These are phyloP conservation scores for Ogataea hybrid DNA, from an alignment of 1,139 yeast species.

Conservation along the genomic window DNA sequence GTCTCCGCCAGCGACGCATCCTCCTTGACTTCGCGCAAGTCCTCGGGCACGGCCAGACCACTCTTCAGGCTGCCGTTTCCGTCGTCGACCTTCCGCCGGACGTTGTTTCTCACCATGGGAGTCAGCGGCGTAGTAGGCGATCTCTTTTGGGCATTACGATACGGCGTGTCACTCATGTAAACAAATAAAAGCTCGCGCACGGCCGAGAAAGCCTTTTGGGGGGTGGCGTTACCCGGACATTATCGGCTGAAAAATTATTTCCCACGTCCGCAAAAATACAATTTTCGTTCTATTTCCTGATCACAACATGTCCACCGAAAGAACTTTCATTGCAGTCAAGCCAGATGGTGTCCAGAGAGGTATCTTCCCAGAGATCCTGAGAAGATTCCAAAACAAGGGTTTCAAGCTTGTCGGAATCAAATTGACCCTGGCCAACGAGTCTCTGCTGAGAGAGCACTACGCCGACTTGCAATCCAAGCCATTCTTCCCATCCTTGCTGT, in stretches of 20 bases:
- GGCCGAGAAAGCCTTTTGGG: not conserved
- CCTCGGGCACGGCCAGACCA: not conserved
- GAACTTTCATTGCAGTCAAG: slow-evolving; percentile 98
- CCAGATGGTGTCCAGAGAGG: slow-evolving; percentile 99
- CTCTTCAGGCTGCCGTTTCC: not conserved
- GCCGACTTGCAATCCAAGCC: slow-evolving; percentile 94
- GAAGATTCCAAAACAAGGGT: slow-evolving; percentile 97
- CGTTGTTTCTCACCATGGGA: slow-evolving; percentile 24
- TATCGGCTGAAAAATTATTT: slow-evolving; percentile 2
- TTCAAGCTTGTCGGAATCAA: slow-evolving; percentile 96
- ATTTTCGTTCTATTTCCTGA: slow-evolving; percentile 1
- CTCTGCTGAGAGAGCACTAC: slow-evolving; percentile 90
- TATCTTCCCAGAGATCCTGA: slow-evolving; percentile 80
- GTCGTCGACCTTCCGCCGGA: slow-evolving; percentile 22
- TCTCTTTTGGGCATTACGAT: slow-evolving; percentile 19
- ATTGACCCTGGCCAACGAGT: slow-evolving; percentile 84
- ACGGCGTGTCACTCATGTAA: slow-evolving; percentile 12
- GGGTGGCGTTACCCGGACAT: slow-evolving; percentile 1
- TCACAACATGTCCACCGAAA: slow-evolving; percentile 53
- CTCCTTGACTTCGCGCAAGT: not conserved
- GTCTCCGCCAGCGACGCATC: too few relatives aligned
- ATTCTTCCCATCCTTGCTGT: slow-evolving; percentile 92
- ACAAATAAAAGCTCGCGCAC: slow-evolving; percentile 9
- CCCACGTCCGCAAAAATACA: slow-evolving; percentile 4
- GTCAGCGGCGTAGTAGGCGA: slow-evolving; percentile 31